Base-by-base conservation (phyloP, 768 basidiomycete species). In the Sistotremastrum niveocremeum region DNA sequence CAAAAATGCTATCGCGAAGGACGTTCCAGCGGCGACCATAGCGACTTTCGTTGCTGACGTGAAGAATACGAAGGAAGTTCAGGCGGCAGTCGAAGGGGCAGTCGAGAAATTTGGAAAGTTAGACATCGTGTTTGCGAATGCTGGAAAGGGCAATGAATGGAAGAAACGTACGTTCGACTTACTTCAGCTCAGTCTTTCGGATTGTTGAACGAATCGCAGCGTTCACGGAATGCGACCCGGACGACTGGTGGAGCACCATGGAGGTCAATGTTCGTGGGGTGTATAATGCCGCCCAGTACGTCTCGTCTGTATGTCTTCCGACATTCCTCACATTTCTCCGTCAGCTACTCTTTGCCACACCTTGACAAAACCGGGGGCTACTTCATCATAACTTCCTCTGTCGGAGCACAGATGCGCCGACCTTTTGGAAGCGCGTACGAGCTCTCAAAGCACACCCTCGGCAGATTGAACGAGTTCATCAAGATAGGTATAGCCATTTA, bases 221-320 rank as follows among this genome's bases (percentile, higher is more conserved):
- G 42, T 39, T 47, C 31, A 47, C 37, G 8, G 50, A 53, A 34
- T 46, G 45, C 35, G 55, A 56, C 42, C 49, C 56, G 7, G 49
- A 49, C n/a, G 49, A 51, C 37, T 60, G 57, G 54, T 54, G 54
- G 55, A 51, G 48, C 37, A 46, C 46, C 6, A 41, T 54, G 41
- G 54, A 54, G 33, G 54, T 56, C 7, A 58, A 56, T 36, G 37
- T 58, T 10, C 56, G 54, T 1, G 55, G 56, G 4, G 38, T 46
- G 7, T 60, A 46, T 46, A 20, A 20, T 20, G 20, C 20, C 20
- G 20, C 20, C 20, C 20, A 20, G 20, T 20, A 20, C 20, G 20
- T 40, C 32, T 41, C 35, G 20, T 28, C 30, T 37, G 34, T 20
- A 39, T 2, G 34, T 34, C 42, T 36, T 33, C 31, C 42, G 29